Percentiles rank a stretch among this genome's conserved stretches.
Evolutionary conservation across 306 rosid genomes (phyloP).

Genomic region (Casuarina equisetifolia): DNA sequence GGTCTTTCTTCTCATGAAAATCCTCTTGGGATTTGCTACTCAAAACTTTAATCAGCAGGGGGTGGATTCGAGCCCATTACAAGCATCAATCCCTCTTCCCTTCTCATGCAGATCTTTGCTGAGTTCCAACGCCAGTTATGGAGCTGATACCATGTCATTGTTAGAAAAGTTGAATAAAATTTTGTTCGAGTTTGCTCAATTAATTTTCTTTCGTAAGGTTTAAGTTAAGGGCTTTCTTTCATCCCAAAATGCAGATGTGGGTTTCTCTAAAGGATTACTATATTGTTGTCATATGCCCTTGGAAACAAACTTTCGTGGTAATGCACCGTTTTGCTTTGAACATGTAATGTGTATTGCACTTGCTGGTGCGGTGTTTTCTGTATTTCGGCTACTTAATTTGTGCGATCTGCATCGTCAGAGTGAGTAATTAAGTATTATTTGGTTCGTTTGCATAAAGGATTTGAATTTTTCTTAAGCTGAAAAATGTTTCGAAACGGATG

Average conservation of each 20-base stretch:
- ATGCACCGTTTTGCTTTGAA: background rate
- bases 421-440: background rate
- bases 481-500: too few relatives aligned
- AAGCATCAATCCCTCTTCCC: background rate
- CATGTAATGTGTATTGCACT: background rate
- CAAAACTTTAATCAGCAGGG: background rate
- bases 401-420: background rate
- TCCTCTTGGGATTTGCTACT: slow-evolving; percentile 12
- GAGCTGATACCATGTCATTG: background rate
- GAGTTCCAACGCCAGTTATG: slow-evolving; percentile 2
- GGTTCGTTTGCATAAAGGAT: background rate
- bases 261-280: background rate
- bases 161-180: background rate
- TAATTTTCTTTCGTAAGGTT: background rate
- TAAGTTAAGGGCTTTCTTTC: background rate
- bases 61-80: background rate
- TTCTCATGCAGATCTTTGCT: background rate
- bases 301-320: background rate
- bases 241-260: background rate
- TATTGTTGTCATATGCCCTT: background rate
- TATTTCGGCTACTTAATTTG: background rate
- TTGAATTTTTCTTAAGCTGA: too few relatives aligned
- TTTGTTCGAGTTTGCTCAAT: background rate
- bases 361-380: background rate
- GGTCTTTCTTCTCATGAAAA: slow-evolving; percentile 82